Percentiles rank a stretch among this genome's conserved stretches.
Conservation (phyloP, 192 early-diverging fungal genomes). For the Coemansia sp. region DNA sequence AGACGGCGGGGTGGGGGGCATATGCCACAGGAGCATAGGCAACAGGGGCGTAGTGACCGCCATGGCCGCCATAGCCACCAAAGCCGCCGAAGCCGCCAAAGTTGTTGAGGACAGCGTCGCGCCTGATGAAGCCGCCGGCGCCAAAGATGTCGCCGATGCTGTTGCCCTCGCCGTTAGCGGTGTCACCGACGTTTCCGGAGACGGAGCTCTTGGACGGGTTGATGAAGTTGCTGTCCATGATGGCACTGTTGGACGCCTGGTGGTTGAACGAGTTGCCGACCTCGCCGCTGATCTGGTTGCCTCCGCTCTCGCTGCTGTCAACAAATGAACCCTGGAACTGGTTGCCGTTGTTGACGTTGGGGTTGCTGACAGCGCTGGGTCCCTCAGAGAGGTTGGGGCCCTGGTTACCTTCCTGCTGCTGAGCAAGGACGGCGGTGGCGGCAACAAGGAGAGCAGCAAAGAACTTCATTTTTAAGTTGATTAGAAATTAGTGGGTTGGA, state of each 20-base stretch:
- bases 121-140: constrained; percentile 10
- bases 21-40: no score
- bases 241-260: constrained; percentile 22
- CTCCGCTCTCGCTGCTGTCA: constrained; percentile 23
- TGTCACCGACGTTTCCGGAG: constrained; percentile 21
- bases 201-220: constrained; percentile 17
- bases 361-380: constrained; percentile 35
- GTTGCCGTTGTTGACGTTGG: constrained; percentile 50
- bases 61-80: constrained; percentile 2
- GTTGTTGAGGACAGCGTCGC: constrained; percentile 31
- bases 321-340: constrained; percentile 42
- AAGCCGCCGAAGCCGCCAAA: constrained; percentile 10
- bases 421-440: constrained; percentile 49
- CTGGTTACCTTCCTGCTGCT: constrained; percentile 40
- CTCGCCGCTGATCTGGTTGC: constrained; percentile 32
- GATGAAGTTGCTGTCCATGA: constrained; percentile 27
- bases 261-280: constrained; percentile 23
- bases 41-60: constrained; percentile 14
- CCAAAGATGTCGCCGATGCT: constrained; percentile 21
- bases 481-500: background rate
- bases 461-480: constrained; percentile 44
- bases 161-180: constrained; percentile 29
- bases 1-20: background rate
- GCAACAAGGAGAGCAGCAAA: constrained; percentile 52
- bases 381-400: constrained; percentile 33